phyloP scores from a whole-genome alignment of 768 basidiomycete genomes.

The Russula earlei region DNA sequence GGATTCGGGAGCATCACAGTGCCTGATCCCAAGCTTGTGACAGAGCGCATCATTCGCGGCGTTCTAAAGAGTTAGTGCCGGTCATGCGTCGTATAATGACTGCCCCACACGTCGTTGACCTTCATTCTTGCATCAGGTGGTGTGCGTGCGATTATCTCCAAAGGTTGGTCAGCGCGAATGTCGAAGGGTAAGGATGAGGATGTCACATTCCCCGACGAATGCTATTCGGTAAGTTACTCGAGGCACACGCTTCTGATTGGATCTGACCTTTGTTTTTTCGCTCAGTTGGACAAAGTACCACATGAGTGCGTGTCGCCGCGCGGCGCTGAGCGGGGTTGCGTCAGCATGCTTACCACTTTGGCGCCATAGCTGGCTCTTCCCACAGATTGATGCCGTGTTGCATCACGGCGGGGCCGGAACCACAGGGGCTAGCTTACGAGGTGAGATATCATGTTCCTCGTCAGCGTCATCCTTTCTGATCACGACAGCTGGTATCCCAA shows the following conservation, averaged over 20 bases:
- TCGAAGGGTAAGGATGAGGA: conserved; percentile 31
- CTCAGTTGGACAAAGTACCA: conserved; percentile 49
- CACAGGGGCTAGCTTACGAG: conserved; percentile 52
- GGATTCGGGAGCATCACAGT: conserved; percentile 66
- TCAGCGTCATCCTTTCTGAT: neutral
- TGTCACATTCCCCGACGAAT: conserved; percentile 42
- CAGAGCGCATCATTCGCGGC: conserved; percentile 47
- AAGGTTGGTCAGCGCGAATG: conserved; percentile 59
- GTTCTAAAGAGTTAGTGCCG: conserved; percentile 45
- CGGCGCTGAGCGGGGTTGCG: neutral
- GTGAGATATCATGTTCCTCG: conserved; percentile 19
- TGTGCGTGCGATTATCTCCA: conserved; percentile 57
- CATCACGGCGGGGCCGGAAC: conserved; percentile 69
- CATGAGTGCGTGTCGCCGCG: conserved; percentile 36
- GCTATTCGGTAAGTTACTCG: conserved; percentile 32
- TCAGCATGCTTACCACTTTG: neutral
- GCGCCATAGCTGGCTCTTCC: conserved; percentile 42
- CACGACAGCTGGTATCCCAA: conserved; percentile 45
- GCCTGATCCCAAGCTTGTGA: conserved; percentile 45
- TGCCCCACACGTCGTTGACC: neutral
- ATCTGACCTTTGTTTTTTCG: conserved; percentile 20
- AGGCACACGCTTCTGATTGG: neutral
- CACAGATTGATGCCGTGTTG: conserved; percentile 49
- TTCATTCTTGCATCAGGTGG: conserved; percentile 32
- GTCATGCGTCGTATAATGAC: neutral